Base-by-base conservation (phyloP, 2,329 filamentous ascomycete species). In the Lasiodiplodia sp. region DNA sequence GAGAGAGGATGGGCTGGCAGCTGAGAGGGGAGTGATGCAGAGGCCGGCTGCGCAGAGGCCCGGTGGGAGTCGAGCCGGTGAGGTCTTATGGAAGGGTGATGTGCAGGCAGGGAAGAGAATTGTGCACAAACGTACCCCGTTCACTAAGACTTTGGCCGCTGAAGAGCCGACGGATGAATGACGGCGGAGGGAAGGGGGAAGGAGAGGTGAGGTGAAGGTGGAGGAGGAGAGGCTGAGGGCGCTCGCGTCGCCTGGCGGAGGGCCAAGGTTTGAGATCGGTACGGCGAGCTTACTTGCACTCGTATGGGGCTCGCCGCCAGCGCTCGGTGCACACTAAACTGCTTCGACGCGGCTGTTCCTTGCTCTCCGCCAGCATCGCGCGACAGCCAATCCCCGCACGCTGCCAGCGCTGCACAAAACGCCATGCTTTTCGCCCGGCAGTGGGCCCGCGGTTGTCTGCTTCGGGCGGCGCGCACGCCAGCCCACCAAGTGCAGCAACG, bases 181-280 rank as follows among this genome's bases (percentile, higher is more conserved):
- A 67, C 65, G 69, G 69, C 67, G 58, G 65, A 70, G 57, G 55
- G 65, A 47, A 34, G 23, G 65, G 65, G 51, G 53, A 49, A 47
- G 44, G 62, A 51, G 67, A 69, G 70, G 65, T 65, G 69, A 73
- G 71, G 72, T 69, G 71, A 55, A 70, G 69, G 73, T 72, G 71
- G 70, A 70, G 71, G 72, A 74, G 74, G 28, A 76, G 72, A 70
- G 70, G 71, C 71, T 67, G 71, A 69, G 73, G 72, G 72, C 72
- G 69, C 63, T 66, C 58, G 60, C 60, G 60, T 64, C 60, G 60
- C 60, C 60, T 52, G 60, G 60, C 60, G 60, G 47, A 52, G 31
- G 60, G 60, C 60, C 60, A 64, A 64, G 63, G 63, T 66, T 66
- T 56, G 63, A 66, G 63, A 66, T 66, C 51, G 63, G 63, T 56